Conservation (phyloP, 202 grass and related monocot genomes). For the Dendrocalamus latiflorus region DNA sequence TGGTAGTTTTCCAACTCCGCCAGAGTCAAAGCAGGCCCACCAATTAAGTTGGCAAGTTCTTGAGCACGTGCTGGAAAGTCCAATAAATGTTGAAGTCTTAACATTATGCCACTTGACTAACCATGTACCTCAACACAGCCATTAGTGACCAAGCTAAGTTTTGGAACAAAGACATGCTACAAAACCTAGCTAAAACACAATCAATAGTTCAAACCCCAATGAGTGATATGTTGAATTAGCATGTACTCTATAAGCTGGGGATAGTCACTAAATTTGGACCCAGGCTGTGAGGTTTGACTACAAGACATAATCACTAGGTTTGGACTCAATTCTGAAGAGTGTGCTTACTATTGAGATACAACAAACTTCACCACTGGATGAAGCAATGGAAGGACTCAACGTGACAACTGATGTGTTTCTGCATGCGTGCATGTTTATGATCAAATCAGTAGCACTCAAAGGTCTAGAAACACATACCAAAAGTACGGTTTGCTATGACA, state of each 20-base stretch:
- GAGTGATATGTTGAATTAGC: not conserved
- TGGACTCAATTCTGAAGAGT: not conserved
- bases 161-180: slow-evolving; percentile 2
- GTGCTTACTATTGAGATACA: slow-evolving; percentile 4
- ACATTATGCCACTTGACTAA: not conserved
- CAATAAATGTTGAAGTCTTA: slow-evolving; percentile 7
- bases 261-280: not conserved
- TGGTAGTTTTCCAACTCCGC: slow-evolving; percentile 83
- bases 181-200: not conserved
- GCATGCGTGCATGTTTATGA: not conserved
- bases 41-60: slow-evolving; percentile 78
- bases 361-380: not conserved
- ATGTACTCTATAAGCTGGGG: not conserved
- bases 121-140: not conserved
- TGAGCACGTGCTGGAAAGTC: slow-evolving; percentile 65
- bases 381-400: not conserved
- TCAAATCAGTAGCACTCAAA: not conserved
- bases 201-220: not conserved
- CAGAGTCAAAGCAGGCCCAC: slow-evolving; percentile 71
- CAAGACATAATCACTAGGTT: not conserved
- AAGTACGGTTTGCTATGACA: slow-evolving; percentile 95
- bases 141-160: not conserved
- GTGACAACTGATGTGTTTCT: not conserved
- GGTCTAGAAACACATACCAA: slow-evolving; percentile 42
- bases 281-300: not conserved